Conservation (phyloP, 805 yeast species). For the Cyberlindnera euphorbiae region DNA sequence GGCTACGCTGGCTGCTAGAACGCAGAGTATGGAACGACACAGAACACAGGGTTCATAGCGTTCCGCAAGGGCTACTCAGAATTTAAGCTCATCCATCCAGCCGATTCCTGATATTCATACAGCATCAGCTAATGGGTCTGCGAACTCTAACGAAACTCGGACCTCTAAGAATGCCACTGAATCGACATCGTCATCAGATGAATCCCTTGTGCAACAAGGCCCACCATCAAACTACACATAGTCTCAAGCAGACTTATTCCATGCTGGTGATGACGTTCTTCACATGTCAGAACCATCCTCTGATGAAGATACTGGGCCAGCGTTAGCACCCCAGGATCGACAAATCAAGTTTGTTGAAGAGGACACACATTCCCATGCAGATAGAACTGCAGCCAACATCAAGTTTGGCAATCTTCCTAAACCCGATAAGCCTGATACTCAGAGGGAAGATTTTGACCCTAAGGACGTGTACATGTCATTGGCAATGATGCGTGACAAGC, state of each 20-base stretch:
- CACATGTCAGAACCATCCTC: constrained; percentile 25
- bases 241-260: constrained; percentile 6
- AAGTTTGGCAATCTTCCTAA: constrained; percentile 24
- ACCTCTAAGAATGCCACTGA: constrained; percentile 4
- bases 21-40: constrained; percentile 26
- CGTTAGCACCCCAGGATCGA: constrained; percentile 9
- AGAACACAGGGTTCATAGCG: constrained; percentile 7
- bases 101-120: neutral
- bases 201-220: constrained; percentile 5
- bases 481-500: constrained; percentile 64
- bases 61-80: neutral
- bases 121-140: neutral
- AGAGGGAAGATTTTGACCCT: constrained; percentile 57
- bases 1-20: constrained; percentile 58
- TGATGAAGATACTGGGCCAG: constrained; percentile 12
- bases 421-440: constrained; percentile 16
- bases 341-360: constrained; percentile 8
- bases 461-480: constrained; percentile 82
- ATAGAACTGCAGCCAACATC: constrained; percentile 8
- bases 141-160: constrained; percentile 5
- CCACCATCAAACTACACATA: constrained; percentile 6
- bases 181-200: constrained; percentile 17
- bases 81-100: neutral
- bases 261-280: constrained; percentile 9
- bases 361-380: neutral